Conservation (phyloP, 306 rosid species). For the Mimosa pudica region DNA sequence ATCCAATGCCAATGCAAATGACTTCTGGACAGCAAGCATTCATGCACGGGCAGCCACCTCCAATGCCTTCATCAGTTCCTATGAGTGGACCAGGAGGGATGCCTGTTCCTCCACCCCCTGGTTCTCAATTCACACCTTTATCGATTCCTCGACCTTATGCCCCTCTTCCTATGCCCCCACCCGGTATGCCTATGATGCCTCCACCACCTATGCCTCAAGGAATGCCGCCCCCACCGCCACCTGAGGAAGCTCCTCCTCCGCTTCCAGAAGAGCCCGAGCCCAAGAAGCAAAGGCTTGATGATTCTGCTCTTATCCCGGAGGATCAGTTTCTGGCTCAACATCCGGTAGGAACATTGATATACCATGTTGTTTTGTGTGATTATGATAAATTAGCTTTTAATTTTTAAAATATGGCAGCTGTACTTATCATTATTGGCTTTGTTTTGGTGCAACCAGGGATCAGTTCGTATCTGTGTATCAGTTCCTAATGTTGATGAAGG, state of each 20-base stretch:
- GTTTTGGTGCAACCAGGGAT: slow-evolving; percentile 57
- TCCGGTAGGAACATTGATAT: slow-evolving; percentile 49
- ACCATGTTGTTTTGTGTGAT: not conserved
- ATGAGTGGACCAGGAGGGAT: slow-evolving; percentile 58
- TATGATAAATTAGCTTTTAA: not conserved
- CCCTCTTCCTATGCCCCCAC: slow-evolving; percentile 58
- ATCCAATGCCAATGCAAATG: slow-evolving; percentile 66
- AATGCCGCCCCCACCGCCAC: slow-evolving; percentile 85
- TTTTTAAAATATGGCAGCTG: not conserved
- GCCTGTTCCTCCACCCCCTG: slow-evolving; percentile 87
- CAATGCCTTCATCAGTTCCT: slow-evolving; percentile 62
- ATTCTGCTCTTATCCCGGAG: slow-evolving; percentile 81
- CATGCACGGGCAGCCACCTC: slow-evolving; percentile 60
- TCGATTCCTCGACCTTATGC: slow-evolving; percentile 52
- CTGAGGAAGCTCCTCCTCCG: slow-evolving; percentile 97
- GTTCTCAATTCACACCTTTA: slow-evolving; percentile 75
- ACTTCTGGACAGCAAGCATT: slow-evolving; percentile 65
- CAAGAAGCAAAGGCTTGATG: slow-evolving; percentile 87
- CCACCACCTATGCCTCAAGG: slow-evolving; percentile 90
- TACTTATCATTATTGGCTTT: slow-evolving; percentile 5
- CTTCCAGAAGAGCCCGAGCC: slow-evolving; percentile 97
- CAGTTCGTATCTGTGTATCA: slow-evolving; percentile 67
- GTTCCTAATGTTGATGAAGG: slow-evolving; percentile 93
- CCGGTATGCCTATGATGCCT: slow-evolving; percentile 79
- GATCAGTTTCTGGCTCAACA: slow-evolving; percentile 90